phyloP scores from a whole-genome alignment of 1,139 yeast species.

The Geotrichum reessii region DNA sequence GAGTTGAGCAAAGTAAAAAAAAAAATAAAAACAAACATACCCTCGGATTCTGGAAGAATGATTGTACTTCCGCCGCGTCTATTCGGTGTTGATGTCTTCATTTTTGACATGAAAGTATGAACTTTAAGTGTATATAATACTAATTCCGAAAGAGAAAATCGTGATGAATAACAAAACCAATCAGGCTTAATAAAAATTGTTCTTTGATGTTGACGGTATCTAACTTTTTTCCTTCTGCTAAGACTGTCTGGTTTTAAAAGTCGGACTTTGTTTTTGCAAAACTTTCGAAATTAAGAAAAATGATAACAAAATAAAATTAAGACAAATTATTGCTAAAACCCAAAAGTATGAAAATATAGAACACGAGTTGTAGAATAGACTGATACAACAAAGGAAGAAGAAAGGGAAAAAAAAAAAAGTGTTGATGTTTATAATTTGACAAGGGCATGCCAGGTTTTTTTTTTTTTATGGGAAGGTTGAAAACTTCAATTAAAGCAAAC shows the following conservation, averaged over 20 bases:
- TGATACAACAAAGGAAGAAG: no score
- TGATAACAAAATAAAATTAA: neutral
- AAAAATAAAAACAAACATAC: no score
- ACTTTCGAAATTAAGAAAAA: neutral
- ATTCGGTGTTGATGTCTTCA: constrained; percentile 13
- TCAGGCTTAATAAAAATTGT: neutral
- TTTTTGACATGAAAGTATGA: neutral
- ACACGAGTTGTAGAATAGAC: neutral
- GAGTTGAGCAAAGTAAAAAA: neutral
- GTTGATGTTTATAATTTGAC: neutral
- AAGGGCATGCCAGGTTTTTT: neutral
- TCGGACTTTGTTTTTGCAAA: neutral
- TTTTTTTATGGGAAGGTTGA: neutral
- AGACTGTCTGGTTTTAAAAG: no score
- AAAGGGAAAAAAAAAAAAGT: neutral
- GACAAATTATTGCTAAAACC: neutral
- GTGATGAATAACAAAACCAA: neutral
- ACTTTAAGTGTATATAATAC: no score
- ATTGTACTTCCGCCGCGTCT: constrained; percentile 7
- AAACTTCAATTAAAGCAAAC: no score
- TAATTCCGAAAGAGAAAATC: neutral
- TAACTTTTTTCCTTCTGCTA: neutral
- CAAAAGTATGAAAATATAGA: neutral
- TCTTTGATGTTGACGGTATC: neutral
- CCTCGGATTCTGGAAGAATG: constrained; percentile 15